phyloP scores from a whole-genome alignment of 2,329 filamentous ascomycete species.

The Penicillium hordei region DNA sequence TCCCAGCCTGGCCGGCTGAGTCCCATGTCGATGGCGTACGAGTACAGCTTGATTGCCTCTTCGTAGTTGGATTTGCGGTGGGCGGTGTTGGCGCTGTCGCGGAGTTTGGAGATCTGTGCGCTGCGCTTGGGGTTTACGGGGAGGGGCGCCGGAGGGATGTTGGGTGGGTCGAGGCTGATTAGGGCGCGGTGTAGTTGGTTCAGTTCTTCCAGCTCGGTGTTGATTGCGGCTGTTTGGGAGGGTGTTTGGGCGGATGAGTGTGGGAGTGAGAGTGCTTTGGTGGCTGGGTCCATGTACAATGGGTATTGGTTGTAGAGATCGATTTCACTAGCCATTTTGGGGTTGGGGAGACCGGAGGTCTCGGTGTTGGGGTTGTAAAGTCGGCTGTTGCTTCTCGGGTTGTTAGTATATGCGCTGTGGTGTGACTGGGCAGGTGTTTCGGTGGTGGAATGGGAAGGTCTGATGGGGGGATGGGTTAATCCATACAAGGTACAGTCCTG shows the following conservation, averaged over 20 bases:
- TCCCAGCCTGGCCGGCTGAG: conserved; percentile 82
- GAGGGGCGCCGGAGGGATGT: conserved; percentile 78
- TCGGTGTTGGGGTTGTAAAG: background rate
- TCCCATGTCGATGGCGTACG: conserved; percentile 87
- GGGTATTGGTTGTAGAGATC: conserved; percentile 73
- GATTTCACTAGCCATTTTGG: conserved; percentile 32
- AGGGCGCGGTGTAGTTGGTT: conserved; percentile 76
- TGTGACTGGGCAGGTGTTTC: background rate
- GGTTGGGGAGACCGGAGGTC: conserved; percentile 1
- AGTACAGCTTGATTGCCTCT: conserved; percentile 79
- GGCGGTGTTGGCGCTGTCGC: conserved; percentile 79
- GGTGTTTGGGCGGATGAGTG: conserved; percentile 46
- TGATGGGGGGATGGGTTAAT: background rate
- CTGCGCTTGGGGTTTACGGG: conserved; percentile 91
- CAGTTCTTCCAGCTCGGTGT: conserved; percentile 67
- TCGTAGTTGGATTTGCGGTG: conserved; percentile 74
- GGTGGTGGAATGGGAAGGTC: background rate
- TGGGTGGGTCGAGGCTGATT: conserved; percentile 62
- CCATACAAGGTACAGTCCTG: background rate
- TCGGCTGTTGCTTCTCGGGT: background rate
- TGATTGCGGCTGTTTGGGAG: conserved; percentile 53
- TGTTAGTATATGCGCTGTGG: conserved; percentile 8
- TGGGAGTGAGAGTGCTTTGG: conserved; percentile 66
- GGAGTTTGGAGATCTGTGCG: conserved; percentile 84
- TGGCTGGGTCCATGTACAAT: conserved; percentile 74